phyloP scores from a whole-genome alignment of 768 basidiomycete genomes.

The Mycena filopes region DNA sequence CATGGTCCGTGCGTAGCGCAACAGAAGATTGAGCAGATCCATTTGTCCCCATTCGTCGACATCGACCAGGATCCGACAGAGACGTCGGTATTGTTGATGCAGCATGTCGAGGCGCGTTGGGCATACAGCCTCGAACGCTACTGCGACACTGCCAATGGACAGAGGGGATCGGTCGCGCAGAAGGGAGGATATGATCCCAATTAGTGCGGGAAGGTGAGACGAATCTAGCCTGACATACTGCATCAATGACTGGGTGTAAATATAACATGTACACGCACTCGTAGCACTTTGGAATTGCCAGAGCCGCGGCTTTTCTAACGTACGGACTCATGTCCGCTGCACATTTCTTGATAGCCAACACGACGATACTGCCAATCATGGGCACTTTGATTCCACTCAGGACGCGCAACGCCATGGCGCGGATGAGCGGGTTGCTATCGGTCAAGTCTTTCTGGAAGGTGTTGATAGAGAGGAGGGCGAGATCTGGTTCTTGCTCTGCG shows the following conservation, averaged over 20 bases:
- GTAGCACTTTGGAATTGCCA: conserved; percentile 89
- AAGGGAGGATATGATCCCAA: conserved; percentile 71
- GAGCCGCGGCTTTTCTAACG: conserved; percentile 91
- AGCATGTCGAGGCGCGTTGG: conserved; percentile 88
- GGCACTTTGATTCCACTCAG: conserved; percentile 92
- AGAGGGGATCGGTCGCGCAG: conserved; percentile 85
- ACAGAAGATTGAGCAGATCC: conserved; percentile 78
- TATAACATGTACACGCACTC: conserved; percentile 52
- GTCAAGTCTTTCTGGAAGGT: conserved; percentile 97
- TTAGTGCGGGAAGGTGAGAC: conserved; percentile 75
- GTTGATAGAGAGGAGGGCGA: conserved; percentile 95
- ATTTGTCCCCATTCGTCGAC: conserved; percentile 98
- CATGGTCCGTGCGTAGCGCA: conserved; percentile 88
- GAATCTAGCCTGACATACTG: conserved; percentile 70
- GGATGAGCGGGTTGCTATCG: conserved; percentile 92
- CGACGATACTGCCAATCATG: conserved; percentile 87
- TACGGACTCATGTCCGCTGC: conserved; percentile 93
- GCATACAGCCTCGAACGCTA: conserved; percentile 89
- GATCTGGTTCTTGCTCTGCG: conserved; percentile 92
- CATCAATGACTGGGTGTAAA: background rate
- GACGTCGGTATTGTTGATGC: conserved; percentile 87
- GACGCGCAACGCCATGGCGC: conserved; percentile 95
- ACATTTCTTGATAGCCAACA: conserved; percentile 91
- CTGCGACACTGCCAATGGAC: conserved; percentile 85
- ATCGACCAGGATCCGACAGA: conserved; percentile 87